phyloP scores from a whole-genome alignment of 2,329 filamentous ascomycete genomes.

The Xylariaceae sp. region DNA sequence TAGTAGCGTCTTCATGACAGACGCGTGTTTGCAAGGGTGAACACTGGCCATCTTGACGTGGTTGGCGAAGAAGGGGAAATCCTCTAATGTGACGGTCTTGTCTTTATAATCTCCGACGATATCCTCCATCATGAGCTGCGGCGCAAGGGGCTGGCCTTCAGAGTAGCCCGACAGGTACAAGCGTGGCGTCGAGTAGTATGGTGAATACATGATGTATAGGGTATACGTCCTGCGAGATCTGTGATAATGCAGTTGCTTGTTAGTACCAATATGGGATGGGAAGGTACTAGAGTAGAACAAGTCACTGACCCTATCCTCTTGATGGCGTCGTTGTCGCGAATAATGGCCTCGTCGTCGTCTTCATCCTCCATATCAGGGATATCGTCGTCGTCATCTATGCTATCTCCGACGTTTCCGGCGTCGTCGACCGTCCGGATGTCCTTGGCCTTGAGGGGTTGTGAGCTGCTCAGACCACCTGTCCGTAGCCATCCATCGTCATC shows the following conservation, averaged over 20 bases:
- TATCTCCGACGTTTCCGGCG: conserved; percentile 77
- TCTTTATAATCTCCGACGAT: conserved; percentile 96
- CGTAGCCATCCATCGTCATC: conserved; percentile 87
- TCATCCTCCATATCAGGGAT: conserved; percentile 99
- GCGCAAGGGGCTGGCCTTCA: conserved; percentile 74
- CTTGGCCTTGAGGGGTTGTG: conserved; percentile 69
- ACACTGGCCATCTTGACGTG: conserved; percentile 94
- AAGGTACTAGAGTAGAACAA: not conserved
- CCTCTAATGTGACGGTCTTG: conserved; percentile 96
- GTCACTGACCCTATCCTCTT: conserved; percentile 42
- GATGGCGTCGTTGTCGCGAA: conserved; percentile 62
- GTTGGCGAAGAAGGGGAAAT: conserved; percentile 91
- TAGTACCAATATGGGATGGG: conserved; percentile 9
- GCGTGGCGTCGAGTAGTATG: conserved; percentile 93
- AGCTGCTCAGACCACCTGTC: conserved; percentile 74
- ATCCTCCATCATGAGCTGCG: conserved; percentile 90
- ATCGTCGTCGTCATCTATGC: conserved; percentile 69
- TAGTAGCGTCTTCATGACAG: conserved; percentile 95
- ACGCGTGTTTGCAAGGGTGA: conserved; percentile 94
- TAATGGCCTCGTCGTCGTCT: conserved; percentile 93
- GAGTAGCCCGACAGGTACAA: conserved; percentile 93
- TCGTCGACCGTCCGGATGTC: conserved; percentile 89
- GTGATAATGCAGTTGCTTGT: conserved; percentile 14
- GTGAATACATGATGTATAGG: conserved; percentile 96
- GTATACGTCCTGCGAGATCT: conserved; percentile 91